Evolutionary conservation across 345 rosid genomes (phyloP).

Genomic region (Hibiscus mutabilis): DNA sequence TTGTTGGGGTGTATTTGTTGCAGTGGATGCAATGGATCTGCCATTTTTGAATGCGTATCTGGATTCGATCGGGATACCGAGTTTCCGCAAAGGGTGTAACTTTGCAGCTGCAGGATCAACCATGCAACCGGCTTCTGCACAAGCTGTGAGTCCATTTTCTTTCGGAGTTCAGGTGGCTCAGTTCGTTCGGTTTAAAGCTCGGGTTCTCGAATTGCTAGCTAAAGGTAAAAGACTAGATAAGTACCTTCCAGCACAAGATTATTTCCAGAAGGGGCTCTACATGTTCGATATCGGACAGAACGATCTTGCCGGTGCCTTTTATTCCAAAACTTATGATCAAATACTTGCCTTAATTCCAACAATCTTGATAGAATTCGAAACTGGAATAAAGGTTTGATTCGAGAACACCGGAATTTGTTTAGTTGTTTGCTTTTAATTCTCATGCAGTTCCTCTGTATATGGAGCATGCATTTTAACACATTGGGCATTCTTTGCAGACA

Average conservation of each 20-base stretch:
- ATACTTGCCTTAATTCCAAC: conserved; percentile 67
- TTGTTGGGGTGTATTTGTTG: not conserved
- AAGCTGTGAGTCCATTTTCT: conserved; percentile 72
- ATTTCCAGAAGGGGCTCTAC: conserved; percentile 61
- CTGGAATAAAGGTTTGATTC: conserved; percentile 51
- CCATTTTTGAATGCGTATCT: conserved; percentile 84
- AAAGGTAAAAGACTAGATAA: conserved; percentile 44
- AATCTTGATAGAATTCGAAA: conserved; percentile 63
- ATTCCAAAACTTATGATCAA: conserved; percentile 81
- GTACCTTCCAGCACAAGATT: conserved; percentile 65
- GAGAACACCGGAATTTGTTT: not conserved
- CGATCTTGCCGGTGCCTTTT: conserved; percentile 93
- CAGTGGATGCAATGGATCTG: conserved; percentile 95
- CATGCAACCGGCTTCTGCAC: conserved; percentile 63
- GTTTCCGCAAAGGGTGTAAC: conserved; percentile 76
- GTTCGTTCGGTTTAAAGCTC: conserved; percentile 67
- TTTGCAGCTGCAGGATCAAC: conserved; percentile 90
- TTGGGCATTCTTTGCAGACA: conserved; percentile 29
- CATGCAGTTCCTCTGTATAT: not conserved
- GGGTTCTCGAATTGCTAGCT: conserved; percentile 50
- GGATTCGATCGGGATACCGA: conserved; percentile 78
- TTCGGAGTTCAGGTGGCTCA: conserved; percentile 76
- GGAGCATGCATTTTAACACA: not conserved
- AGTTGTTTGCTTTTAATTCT: not conserved
- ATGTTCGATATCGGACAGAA: conserved; percentile 95